Percentiles rank a stretch among this genome's conserved stretches.
Conservation (phyloP, 352 stramenopile genomes). For the Pseudoperonospora humuli region DNA sequence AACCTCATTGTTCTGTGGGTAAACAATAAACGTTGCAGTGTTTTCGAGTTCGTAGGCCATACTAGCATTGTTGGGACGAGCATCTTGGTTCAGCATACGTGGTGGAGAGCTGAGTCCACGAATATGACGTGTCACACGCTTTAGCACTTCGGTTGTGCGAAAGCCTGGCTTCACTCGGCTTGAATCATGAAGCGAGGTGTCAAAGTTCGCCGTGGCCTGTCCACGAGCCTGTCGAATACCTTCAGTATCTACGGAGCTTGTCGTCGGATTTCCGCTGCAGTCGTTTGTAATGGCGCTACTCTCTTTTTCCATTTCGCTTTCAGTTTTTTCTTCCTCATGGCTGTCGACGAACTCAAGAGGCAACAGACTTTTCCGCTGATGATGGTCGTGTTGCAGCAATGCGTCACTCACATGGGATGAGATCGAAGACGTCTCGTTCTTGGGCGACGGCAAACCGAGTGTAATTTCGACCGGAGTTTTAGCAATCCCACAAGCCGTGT, state of each 20-base stretch:
- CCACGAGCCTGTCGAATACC: slow-evolving; percentile 25
- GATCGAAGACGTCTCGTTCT: slow-evolving; percentile 32
- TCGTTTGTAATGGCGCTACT: slow-evolving; percentile 33
- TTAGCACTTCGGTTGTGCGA: slow-evolving; percentile 26
- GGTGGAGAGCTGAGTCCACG: slow-evolving; percentile 44
- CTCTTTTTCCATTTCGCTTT: slow-evolving; percentile 24
- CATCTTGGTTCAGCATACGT: slow-evolving; percentile 32
- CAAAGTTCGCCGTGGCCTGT: slow-evolving; percentile 28
- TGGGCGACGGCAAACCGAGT: slow-evolving; percentile 38
- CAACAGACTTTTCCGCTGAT: slow-evolving; percentile 9
- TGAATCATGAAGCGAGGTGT: slow-evolving; percentile 29
- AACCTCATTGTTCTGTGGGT: slow-evolving; percentile 4
- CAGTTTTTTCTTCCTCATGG: slow-evolving; percentile 23
- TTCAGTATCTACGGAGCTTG: slow-evolving; percentile 36
- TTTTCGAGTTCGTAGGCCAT: slow-evolving; percentile 7
- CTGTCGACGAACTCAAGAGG: slow-evolving; percentile 5
- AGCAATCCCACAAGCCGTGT: slow-evolving; percentile 25
- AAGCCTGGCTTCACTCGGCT: slow-evolving; percentile 17
- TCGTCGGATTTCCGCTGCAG: slow-evolving; percentile 15
- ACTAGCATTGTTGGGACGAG: slow-evolving; percentile 26
- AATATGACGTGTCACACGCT: slow-evolving; percentile 26
- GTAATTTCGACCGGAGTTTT: slow-evolving; percentile 36
- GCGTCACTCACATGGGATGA: slow-evolving; percentile 22
- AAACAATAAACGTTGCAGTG: not conserved
- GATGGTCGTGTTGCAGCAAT: slow-evolving; percentile 17